Evolutionary conservation across 1,284 basidiomycete species (phyloP), one percentile per base, ranked within the genome.

Genomic region (Rhizoctonia solani): DNA sequence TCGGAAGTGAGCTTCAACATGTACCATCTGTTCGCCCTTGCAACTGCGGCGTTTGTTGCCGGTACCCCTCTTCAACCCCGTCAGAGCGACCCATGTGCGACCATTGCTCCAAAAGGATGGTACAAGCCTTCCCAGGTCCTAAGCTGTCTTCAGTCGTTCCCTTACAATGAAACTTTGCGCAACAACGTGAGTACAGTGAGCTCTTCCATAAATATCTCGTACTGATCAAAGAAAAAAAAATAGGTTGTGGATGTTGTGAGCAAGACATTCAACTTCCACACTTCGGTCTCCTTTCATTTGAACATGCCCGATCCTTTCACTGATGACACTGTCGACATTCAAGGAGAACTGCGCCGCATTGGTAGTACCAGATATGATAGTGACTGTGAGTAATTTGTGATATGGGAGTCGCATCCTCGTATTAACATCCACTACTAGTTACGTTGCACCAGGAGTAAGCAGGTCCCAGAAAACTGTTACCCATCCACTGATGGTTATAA

Each of bases 221-320:
- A 6, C 25, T 6, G 6, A 4, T 39, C n/a, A n/a, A n/a, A n/a
- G n/a, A n/a, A n/a, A n/a, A n/a, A n/a, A 16, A 8, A 8, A 16
- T 68, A 84, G 84, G 79, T 83, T 61, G 77, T 86, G 55, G 82
- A 86, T 66, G 83, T 83, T 19, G 78, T 84, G 9, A 85, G 81
- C 74, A 85, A 83, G 74, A 84, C 84, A 0, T 76, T 86, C 30
- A 80, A 81, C 16, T 85, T 87, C 73, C 85, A 86, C 72, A 84
- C 84, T 0, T 85, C 84, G 3, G 79, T 81, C 30, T 85, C 84
- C 74, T 86, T 85, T 70, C 81, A 85, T 73, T 77, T 82, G 50
- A 77, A 77, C 65, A 84, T 84, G 3, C 83, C 84, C 0, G 73
- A 75, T 52, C 85, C 85, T 1, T 86, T 82, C 74, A 76, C 80